Conservation (phyloP, 2,329 filamentous ascomycete species). For the Pseudogymnoascus sp. region DNA sequence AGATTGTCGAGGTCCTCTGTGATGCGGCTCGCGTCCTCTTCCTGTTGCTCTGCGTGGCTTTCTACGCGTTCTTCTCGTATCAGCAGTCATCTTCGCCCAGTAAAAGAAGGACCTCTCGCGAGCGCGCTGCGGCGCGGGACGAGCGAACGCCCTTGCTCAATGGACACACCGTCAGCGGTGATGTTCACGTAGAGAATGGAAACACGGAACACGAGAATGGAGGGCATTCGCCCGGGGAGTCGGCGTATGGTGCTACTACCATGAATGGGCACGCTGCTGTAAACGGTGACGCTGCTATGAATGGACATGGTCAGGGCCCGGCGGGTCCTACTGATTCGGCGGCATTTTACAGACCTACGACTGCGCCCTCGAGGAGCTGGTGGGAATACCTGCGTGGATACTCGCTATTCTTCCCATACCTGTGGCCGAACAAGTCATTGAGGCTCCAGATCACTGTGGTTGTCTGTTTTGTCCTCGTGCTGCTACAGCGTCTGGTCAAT, state of each 20-base stretch:
- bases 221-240: slow-evolving; percentile 13
- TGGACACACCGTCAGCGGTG: slow-evolving; percentile 18
- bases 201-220: slow-evolving; percentile 21
- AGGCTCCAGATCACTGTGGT: slow-evolving; percentile 69
- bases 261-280: slow-evolving; percentile 26
- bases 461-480: slow-evolving; percentile 72
- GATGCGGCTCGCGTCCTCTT: slow-evolving; percentile 63
- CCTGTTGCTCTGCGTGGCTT: slow-evolving; percentile 43
- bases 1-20: slow-evolving; percentile 58
- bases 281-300: slow-evolving; percentile 41
- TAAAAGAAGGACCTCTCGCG: slow-evolving; percentile 35
- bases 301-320: slow-evolving; percentile 35
- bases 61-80: slow-evolving; percentile 50
- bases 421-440: slow-evolving; percentile 82
- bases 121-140: slow-evolving; percentile 36
- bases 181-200: slow-evolving; percentile 17
- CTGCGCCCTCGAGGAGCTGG: slow-evolving; percentile 82
- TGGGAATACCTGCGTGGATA: slow-evolving; percentile 94
- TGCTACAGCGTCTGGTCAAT: slow-evolving; percentile 78
- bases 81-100: slow-evolving; percentile 25
- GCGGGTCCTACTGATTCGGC: slow-evolving; percentile 51
- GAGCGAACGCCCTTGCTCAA: slow-evolving; percentile 59
- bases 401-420: slow-evolving; percentile 87
- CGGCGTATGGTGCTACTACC: slow-evolving; percentile 32
- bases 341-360: slow-evolving; percentile 84